Base-by-base conservation (phyloP, 257 asterid species). In the Fraxinus cuspidata region DNA sequence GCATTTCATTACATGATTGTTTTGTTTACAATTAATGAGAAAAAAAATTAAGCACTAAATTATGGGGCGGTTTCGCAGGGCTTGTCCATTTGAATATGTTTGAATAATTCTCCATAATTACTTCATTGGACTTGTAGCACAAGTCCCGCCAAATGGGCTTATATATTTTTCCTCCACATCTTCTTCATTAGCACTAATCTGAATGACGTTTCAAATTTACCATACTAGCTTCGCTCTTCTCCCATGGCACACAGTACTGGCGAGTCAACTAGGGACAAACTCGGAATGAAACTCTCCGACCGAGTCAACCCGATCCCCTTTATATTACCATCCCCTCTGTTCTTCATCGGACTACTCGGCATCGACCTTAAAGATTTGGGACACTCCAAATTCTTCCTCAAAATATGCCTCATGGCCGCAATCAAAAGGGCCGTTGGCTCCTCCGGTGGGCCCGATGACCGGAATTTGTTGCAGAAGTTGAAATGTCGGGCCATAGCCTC, bases 221-320 rank as follows among this genome's bases (percentile, higher is more conserved):
- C 80, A 47, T 72, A 64, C 51, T 47, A 2, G 0, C 81, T 56
- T 82, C 58, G 13, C 66, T 23, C 82, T 47, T 80, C 87, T 68
- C 81, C 90, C 72, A 82, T 42, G 9, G 67, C 89, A 53, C 80
- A 81, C 18, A 81, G 86, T 35, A 78, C 84, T 0, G 86, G 51
- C 0, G 86, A 77, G 18, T 88, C 92, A 4, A 42, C 90, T 73
- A 89, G 81, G 76, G 86, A 82, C 60, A 94, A 72, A 44, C 85
- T 86, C 74, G 94, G 82, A 81, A 93, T 88, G 32, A 94, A 94
- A 27, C 97, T 91, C 63, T 86, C 97, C 0, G 97, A 87, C 23
- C 97, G 90, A 53, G 85, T 25, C 83, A 94, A 65, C 56, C 74
- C 80, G 10, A 40, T 64, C 9, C 83, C 75, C 51, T 79, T 68